A percentile compares a stretch with the other conserved stretches of the same genome.
Evolutionary conservation across 2,329 filamentous ascomycete species (phyloP).

Genomic region (Aspergillus uvarum): DNA sequence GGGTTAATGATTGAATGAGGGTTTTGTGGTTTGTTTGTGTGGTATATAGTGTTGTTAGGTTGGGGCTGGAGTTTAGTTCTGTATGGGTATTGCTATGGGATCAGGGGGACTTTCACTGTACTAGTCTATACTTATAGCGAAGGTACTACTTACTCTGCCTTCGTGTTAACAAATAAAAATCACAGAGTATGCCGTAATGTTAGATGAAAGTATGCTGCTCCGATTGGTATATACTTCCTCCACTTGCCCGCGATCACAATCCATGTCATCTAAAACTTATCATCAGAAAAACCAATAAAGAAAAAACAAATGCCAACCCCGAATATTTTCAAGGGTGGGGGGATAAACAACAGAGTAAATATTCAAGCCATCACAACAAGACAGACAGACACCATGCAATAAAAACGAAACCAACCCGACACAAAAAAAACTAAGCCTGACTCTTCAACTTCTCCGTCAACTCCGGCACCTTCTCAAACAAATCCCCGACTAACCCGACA

Average conservation of each 20-base stretch:
- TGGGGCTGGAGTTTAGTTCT: neutral
- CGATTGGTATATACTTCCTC: slow-evolving; percentile 8
- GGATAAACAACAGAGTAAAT: too few relatives aligned
- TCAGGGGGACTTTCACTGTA: neutral
- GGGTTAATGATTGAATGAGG: slow-evolving; percentile 3
- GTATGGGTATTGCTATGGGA: neutral
- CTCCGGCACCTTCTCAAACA: slow-evolving; percentile 95
- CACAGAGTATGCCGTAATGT: neutral
- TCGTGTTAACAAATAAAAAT: too few relatives aligned
- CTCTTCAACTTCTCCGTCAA: slow-evolving; percentile 90
- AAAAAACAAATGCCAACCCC: neutral
- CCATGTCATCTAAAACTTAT: slow-evolving; percentile 3
- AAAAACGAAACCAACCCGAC: too few relatives aligned
- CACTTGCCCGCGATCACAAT: too few relatives aligned
- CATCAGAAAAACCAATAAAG: neutral
- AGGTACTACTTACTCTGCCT: too few relatives aligned
- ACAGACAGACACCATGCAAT: too few relatives aligned
- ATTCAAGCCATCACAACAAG: too few relatives aligned
- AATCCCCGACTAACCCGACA: slow-evolving; percentile 88
- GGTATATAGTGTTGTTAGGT: neutral
- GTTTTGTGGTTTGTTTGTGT: neutral
- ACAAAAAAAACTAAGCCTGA: slow-evolving; percentile 15
- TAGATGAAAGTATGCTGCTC: slow-evolving; percentile 1
- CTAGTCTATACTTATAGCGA: neutral
- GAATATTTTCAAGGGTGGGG: too few relatives aligned